phyloP scores from a whole-genome alignment of 371 early-diverging fungal species.

The Syncephalastrum contaminatum region DNA sequence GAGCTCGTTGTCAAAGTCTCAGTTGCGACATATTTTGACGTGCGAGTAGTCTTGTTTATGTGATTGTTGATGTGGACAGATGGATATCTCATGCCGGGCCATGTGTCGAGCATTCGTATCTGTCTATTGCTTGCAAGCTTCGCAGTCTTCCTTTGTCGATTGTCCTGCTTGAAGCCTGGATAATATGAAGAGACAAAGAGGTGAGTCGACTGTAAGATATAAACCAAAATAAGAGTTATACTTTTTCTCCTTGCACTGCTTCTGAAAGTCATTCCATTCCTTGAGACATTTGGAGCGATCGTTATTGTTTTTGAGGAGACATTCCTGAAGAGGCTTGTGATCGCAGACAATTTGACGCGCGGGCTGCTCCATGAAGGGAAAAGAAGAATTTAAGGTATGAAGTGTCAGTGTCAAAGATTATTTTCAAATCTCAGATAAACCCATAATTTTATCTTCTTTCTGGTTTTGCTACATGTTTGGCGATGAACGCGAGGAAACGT shows the following conservation, averaged over 20 bases:
- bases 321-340: slow-evolving; percentile 53
- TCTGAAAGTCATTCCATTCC: slow-evolving; percentile 65
- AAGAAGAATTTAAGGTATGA: too few relatives aligned
- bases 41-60: too few relatives aligned
- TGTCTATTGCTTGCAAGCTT: slow-evolving; percentile 17
- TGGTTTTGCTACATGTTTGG: slow-evolving; percentile 23
- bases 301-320: slow-evolving; percentile 54
- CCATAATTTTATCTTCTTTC: background rate
- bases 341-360: slow-evolving; percentile 31
- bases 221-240: background rate
- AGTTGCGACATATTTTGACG: too few relatives aligned
- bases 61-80: too few relatives aligned
- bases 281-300: slow-evolving; percentile 63
- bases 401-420: too few relatives aligned
- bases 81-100: too few relatives aligned
- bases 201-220: slow-evolving; percentile 1
- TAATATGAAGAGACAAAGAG: background rate
- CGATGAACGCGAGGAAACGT: slow-evolving; percentile 60
- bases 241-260: slow-evolving; percentile 41
- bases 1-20: too few relatives aligned
- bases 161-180: slow-evolving; percentile 4
- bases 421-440: too few relatives aligned
- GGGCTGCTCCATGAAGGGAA: too few relatives aligned
- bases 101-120: too few relatives aligned
- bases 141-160: slow-evolving; percentile 15